Percentiles rank a stretch among this genome's conserved stretches.
Evolutionary conservation across 768 basidiomycete genomes (phyloP).

Genomic region (Boletus fagicola): DNA sequence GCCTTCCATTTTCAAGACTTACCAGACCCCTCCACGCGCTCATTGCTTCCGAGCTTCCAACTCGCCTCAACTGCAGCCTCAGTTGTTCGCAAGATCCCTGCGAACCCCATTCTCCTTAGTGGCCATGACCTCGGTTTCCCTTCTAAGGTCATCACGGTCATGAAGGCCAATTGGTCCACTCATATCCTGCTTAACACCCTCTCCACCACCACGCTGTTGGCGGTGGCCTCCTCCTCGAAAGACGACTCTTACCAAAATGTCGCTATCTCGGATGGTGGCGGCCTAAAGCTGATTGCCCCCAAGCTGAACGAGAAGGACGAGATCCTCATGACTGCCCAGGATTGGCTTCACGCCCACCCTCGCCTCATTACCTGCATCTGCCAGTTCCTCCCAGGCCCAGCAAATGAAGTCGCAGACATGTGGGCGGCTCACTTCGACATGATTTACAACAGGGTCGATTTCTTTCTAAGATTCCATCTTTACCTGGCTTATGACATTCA

Average conservation of each 20-base stretch:
- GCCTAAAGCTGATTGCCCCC: too few species aligned
- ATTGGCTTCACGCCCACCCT: neutral
- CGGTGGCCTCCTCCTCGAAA: neutral
- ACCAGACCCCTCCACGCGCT: too few species aligned
- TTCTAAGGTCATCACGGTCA: neutral
- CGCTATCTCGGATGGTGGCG: accelerated
- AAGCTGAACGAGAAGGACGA: neutral
- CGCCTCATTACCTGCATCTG: neutral
- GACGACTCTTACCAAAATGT: too few species aligned
- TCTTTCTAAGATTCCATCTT: neutral
- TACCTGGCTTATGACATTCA: neutral
- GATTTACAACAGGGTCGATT: neutral
- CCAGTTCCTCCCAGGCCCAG: neutral
- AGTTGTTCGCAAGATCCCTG: neutral
- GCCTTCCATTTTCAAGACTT: too few species aligned
- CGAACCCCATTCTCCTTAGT: neutral
- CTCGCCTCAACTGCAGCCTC: too few species aligned
- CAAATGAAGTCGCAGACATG: neutral
- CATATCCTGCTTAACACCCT: neutral
- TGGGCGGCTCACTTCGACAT: neutral
- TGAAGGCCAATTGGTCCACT: neutral
- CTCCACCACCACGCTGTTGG: accelerated
- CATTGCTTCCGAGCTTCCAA: too few species aligned
- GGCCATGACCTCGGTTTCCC: neutral
- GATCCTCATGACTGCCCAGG: neutral